These are phyloP conservation scores for Amphicarpaea edgeworthii DNA, from an alignment of 306 rosid genomes.

Conservation along the genomic window DNA sequence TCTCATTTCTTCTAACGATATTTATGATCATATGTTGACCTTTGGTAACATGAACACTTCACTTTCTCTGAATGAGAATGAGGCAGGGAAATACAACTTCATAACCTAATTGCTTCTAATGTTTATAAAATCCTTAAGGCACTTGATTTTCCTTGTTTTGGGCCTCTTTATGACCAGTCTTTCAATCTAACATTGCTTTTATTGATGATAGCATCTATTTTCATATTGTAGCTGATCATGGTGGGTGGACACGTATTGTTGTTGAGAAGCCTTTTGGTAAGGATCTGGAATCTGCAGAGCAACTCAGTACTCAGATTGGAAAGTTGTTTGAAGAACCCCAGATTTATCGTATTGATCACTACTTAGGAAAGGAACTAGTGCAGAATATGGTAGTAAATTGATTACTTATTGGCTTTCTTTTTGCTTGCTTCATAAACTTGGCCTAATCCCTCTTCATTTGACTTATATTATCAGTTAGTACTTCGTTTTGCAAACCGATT, in stretches of 20 bases:
- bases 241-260: conserved; percentile 98
- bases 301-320: conserved; percentile 87
- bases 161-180: no score
- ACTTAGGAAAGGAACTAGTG: conserved; percentile 95
- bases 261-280: conserved; percentile 99
- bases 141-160: no score
- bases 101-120: no score
- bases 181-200: conserved; percentile 23
- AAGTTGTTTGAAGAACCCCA: conserved; percentile 85
- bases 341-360: conserved; percentile 97
- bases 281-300: conserved; percentile 91
- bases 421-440: conserved; percentile 38
- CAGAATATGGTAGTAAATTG: conserved; percentile 85
- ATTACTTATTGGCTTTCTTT: conserved; percentile 29
- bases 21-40: conserved; percentile 4
- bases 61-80: conserved; percentile 20
- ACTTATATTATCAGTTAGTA: conserved; percentile 74
- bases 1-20: conserved; percentile 28
- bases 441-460: conserved; percentile 49
- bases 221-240: conserved; percentile 76
- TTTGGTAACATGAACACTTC: conserved; percentile 4
- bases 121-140: no score
- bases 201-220: conserved; percentile 44
- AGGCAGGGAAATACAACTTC: no score
- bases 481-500: conserved; percentile 98